Conservation (phyloP, 192 early-diverging fungal species). For the Hyaloraphidium curvatum region DNA sequence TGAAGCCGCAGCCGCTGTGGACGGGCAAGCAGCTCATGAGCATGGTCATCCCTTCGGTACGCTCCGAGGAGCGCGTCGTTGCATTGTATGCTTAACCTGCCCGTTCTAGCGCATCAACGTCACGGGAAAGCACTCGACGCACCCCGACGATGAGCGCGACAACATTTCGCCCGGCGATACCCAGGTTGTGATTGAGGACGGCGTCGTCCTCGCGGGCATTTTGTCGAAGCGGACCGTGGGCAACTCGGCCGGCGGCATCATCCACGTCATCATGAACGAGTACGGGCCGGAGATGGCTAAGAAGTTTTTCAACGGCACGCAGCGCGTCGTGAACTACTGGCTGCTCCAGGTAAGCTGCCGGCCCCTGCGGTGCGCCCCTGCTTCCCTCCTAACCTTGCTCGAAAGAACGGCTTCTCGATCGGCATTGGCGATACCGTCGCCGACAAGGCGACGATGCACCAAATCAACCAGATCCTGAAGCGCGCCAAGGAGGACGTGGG, state of each 20-base stretch:
- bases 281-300: conserved; percentile 71
- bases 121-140: conserved; percentile 47
- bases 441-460: conserved; percentile 56
- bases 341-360: no score
- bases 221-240: conserved; percentile 91
- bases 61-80: no score
- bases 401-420: conserved; percentile 89
- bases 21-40: conserved; percentile 91
- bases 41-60: conserved; percentile 80
- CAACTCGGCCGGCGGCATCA: conserved; percentile 58
- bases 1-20: conserved; percentile 95
- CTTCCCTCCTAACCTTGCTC: no score
- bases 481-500: conserved; percentile 59
- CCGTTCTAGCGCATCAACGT: conserved; percentile 95
- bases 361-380: no score
- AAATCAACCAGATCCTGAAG: conserved; percentile 55
- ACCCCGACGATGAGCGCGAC: conserved; percentile 58
- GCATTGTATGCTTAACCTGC: no score
- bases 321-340: conserved; percentile 91
- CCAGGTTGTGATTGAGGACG: conserved; percentile 75
- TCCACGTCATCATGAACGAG: conserved; percentile 92
- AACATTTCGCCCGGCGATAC: conserved; percentile 78
- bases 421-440: conserved; percentile 96
- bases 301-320: conserved; percentile 77
- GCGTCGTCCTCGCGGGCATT: conserved; percentile 82